A percentile compares a stretch with the other conserved stretches of the same genome.
Evolutionary conservation across 2,329 filamentous ascomycete species (phyloP).

Genomic region (Cladosporium colombiae): DNA sequence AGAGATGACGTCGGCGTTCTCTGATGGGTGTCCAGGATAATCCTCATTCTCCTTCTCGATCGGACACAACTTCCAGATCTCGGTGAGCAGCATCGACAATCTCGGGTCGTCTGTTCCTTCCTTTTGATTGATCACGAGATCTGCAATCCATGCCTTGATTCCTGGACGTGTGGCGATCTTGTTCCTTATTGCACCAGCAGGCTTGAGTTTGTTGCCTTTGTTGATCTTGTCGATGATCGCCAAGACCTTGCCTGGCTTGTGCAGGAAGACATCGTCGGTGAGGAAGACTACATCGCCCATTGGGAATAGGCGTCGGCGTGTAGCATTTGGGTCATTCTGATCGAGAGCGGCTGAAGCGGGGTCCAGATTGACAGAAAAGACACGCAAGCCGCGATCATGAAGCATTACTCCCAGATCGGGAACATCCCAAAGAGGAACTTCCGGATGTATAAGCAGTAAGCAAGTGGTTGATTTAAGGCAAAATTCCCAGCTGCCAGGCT

Average conservation of each 20-base stretch:
- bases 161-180: constrained; percentile 34
- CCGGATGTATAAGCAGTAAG: constrained; percentile 35
- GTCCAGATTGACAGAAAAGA: constrained; percentile 41
- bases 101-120: constrained; percentile 9
- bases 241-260: constrained; percentile 40
- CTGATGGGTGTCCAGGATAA: constrained; percentile 23
- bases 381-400: constrained; percentile 26
- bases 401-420: constrained; percentile 39
- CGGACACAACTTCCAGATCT: constrained; percentile 32
- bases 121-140: constrained; percentile 23
- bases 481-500: constrained; percentile 29
- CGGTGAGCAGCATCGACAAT: constrained; percentile 29
- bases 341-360: constrained; percentile 20
- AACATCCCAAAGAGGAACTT: constrained; percentile 38
- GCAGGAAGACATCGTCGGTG: constrained; percentile 46
- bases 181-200: constrained; percentile 25
- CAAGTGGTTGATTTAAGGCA: constrained; percentile 7
- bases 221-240: constrained; percentile 41
- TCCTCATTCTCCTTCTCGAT: constrained; percentile 26
- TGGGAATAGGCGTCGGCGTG: constrained; percentile 39
- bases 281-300: constrained; percentile 44
- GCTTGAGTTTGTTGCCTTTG: constrained; percentile 33
- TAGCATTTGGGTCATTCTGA: constrained; percentile 25
- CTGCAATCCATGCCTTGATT: constrained; percentile 31
- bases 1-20: constrained; percentile 29